Conservation (phyloP, 116 monocot species). For the Zostera marina region DNA sequence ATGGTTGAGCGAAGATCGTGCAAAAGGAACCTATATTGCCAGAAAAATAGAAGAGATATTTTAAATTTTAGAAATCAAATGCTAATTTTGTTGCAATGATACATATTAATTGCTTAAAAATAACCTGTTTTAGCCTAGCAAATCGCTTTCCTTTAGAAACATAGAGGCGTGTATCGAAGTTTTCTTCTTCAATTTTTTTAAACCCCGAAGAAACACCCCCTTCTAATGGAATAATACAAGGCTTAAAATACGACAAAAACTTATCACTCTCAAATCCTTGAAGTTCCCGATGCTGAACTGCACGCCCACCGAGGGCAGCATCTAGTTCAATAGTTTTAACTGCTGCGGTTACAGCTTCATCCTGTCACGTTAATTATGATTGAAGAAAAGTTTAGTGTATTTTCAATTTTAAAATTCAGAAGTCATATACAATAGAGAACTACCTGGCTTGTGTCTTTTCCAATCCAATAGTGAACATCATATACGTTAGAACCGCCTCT, state of each 20-base stretch:
- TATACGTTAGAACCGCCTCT: constrained; percentile 81
- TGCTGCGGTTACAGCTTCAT: constrained; percentile 99
- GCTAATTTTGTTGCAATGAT: no score
- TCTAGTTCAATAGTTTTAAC: constrained; percentile 96
- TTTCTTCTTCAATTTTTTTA: constrained; percentile 58
- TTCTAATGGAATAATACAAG: constrained; percentile 94
- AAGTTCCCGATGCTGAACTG: constrained; percentile 87
- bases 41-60: not conserved
- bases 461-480: constrained; percentile 96
- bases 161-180: constrained; percentile 80
- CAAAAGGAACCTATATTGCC: constrained; percentile 72
- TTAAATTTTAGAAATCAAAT: not conserved
- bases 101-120: not conserved
- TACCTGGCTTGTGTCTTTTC: constrained; percentile 96
- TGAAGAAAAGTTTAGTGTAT: not conserved
- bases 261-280: constrained; percentile 97
- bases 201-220: constrained; percentile 97
- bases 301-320: constrained; percentile 90
- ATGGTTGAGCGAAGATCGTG: constrained; percentile 89
- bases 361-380: constrained; percentile 25
- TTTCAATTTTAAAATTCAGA: not conserved
- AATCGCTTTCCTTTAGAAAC: constrained; percentile 80
- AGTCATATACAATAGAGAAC: constrained; percentile 4
- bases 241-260: constrained; percentile 94
- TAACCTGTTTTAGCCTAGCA: constrained; percentile 89